Conservation (phyloP, 306 rosid genomes). For the Biancaea sappan region DNA sequence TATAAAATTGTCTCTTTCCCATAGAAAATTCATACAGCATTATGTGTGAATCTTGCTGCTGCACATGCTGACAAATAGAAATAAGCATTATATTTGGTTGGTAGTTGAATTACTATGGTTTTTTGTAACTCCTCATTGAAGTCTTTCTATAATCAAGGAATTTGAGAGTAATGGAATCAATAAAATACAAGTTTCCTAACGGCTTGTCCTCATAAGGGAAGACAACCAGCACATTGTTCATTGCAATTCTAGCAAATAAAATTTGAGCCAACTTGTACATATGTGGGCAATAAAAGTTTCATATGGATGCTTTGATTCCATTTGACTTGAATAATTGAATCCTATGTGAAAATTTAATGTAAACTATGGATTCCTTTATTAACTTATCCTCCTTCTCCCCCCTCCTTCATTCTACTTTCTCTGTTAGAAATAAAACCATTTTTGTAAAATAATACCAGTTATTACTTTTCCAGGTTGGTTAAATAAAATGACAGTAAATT, state of each 20-base stretch:
- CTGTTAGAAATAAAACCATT: neutral
- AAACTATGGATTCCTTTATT: neutral
- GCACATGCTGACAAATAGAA: neutral
- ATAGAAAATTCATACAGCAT: too few relatives aligned
- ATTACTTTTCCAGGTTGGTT: neutral
- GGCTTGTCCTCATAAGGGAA: neutral
- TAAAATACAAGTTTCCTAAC: neutral
- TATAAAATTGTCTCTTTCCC: neutral
- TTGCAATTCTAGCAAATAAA: neutral
- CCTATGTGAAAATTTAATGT: neutral
- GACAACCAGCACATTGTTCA: neutral
- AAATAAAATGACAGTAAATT: neutral
- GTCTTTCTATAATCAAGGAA: neutral
- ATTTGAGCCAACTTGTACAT: neutral
- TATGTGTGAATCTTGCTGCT: too few relatives aligned
- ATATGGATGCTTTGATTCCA: neutral
- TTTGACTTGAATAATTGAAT: neutral
- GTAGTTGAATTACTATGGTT: too few relatives aligned
- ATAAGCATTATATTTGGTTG: constrained; percentile 15
- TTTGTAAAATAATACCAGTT: neutral
- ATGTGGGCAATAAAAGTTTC: neutral
- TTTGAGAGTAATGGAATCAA: neutral
- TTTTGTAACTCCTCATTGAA: too few relatives aligned
- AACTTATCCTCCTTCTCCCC: too few relatives aligned
- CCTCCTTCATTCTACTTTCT: too few relatives aligned